phyloP scores from a whole-genome alignment of 1,139 yeast species.

The Keqinozyma sinolaborantium region DNA sequence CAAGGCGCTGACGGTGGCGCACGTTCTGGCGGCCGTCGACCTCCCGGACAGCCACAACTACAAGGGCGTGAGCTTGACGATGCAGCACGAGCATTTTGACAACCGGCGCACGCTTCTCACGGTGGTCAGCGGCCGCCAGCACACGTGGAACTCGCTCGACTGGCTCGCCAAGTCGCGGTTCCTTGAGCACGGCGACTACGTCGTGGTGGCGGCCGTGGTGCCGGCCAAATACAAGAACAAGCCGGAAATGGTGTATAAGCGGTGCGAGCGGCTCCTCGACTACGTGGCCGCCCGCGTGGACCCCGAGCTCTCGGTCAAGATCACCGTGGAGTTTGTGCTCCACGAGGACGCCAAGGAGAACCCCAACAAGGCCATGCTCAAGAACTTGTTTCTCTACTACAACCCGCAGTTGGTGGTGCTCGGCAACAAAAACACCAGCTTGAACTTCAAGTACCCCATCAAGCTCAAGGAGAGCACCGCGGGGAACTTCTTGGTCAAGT shows the following conservation, averaged over 20 bases:
- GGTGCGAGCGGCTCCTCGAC: conserved; percentile 37
- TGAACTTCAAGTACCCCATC: conserved; percentile 43
- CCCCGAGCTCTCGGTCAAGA: conserved; percentile 33
- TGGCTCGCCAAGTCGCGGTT: conserved; percentile 25
- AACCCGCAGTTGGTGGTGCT: conserved; percentile 38
- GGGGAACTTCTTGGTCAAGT: conserved; percentile 27
- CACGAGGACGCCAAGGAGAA: conserved; percentile 15
- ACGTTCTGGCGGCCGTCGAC: conserved; percentile 14
- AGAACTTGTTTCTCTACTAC: conserved; percentile 36
- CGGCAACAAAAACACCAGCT: conserved; percentile 38
- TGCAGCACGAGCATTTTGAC: conserved; percentile 28
- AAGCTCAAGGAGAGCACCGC: conserved; percentile 19
- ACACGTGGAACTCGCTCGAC: conserved; percentile 44
- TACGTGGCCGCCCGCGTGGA: conserved; percentile 32
- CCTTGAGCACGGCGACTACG: conserved; percentile 36
- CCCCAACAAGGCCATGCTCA: conserved; percentile 35
- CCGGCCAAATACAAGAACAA: conserved; percentile 23
- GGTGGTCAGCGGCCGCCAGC: conserved; percentile 38
- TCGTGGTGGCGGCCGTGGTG: conserved; percentile 39
- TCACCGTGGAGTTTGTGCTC: conserved; percentile 53
- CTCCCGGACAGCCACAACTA: conserved; percentile 37
- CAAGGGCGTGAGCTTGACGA: conserved; percentile 36
- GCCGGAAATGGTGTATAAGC: conserved; percentile 22
- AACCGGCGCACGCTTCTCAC: conserved; percentile 32
- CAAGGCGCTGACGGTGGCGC: conserved; percentile 9